Conservation (phyloP, 2,329 filamentous ascomycete genomes). For the Aspergillus unguis region DNA sequence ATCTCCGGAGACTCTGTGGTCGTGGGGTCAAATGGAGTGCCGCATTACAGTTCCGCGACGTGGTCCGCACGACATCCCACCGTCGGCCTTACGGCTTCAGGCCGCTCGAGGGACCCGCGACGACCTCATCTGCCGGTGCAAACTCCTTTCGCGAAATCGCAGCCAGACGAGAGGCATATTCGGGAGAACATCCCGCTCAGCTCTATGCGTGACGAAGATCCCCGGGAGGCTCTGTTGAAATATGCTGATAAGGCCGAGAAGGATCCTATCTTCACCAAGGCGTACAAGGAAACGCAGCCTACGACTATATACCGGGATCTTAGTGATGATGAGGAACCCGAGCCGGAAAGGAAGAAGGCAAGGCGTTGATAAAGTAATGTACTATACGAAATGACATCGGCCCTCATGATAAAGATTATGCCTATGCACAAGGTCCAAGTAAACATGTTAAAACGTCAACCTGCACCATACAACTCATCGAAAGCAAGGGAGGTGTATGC, state of each 20-base stretch:
- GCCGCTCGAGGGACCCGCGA: conserved; percentile 72
- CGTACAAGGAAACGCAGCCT: conserved; percentile 88
- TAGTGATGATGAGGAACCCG: conserved; percentile 77
- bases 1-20: conserved; percentile 81
- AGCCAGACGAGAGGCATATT: conserved; percentile 87
- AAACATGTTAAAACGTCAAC: too few relatives aligned
- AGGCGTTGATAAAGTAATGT: conserved; percentile 28
- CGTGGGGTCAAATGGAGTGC: conserved; percentile 64
- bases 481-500: too few relatives aligned
- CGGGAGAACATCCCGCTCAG: conserved; percentile 84
- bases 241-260: conserved; percentile 92
- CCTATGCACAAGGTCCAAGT: too few relatives aligned
- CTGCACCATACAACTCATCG: too few relatives aligned
- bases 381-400: too few relatives aligned
- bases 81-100: conserved; percentile 73
- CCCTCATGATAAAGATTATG: too few relatives aligned
- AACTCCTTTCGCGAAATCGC: conserved; percentile 86
- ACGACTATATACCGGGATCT: conserved; percentile 86
- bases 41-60: conserved; percentile 69
- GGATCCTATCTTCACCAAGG: conserved; percentile 90
- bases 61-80: conserved; percentile 62
- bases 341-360: conserved; percentile 62
- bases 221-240: conserved; percentile 86
- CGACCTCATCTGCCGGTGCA: conserved; percentile 78
- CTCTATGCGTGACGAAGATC: conserved; percentile 93